Conservation (phyloP, 2,329 filamentous ascomycete species). For the Byssochlamys sp. region DNA sequence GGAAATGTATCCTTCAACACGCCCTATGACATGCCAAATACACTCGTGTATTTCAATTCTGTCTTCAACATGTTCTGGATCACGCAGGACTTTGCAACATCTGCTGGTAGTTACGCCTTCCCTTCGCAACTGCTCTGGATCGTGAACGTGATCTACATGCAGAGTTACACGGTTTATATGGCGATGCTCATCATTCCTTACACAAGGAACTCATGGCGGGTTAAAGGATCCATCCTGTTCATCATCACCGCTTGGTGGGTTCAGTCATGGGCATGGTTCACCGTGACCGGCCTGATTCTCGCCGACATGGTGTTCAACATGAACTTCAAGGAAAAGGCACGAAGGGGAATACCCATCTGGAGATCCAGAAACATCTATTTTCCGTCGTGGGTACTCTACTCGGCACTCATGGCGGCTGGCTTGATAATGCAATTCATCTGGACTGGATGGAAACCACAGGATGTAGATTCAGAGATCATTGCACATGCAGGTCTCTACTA, state of each 20-base stretch:
- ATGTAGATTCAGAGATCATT: constrained; percentile 27
- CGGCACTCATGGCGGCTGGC: constrained; percentile 23
- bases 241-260: constrained; percentile 40
- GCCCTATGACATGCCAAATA: constrained; percentile 26
- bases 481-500: constrained; percentile 36
- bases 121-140: constrained; percentile 40
- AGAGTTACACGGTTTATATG: constrained; percentile 42
- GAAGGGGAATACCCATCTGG: constrained; percentile 12
- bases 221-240: constrained; percentile 31
- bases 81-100: constrained; percentile 26
- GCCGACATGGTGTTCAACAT: constrained; percentile 36
- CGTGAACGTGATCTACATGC: constrained; percentile 36
- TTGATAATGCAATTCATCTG: constrained; percentile 36
- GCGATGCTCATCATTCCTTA: constrained; percentile 40
- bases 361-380: constrained; percentile 8
- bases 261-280: constrained; percentile 39
- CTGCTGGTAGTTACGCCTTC: constrained; percentile 35
- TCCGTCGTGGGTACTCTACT: constrained; percentile 26
- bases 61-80: constrained; percentile 41
- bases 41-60: constrained; percentile 37
- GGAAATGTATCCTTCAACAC: constrained; percentile 29
- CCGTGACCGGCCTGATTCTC: constrained; percentile 32
- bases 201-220: constrained; percentile 33
- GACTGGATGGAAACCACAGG: constrained; percentile 29
- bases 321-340: constrained; percentile 22